A percentile compares a stretch with the other conserved stretches of the same genome.
These are phyloP conservation scores for Chlamydomonas schloesseri DNA, from an alignment of 139 green algal genomes.

Conservation along the genomic window DNA sequence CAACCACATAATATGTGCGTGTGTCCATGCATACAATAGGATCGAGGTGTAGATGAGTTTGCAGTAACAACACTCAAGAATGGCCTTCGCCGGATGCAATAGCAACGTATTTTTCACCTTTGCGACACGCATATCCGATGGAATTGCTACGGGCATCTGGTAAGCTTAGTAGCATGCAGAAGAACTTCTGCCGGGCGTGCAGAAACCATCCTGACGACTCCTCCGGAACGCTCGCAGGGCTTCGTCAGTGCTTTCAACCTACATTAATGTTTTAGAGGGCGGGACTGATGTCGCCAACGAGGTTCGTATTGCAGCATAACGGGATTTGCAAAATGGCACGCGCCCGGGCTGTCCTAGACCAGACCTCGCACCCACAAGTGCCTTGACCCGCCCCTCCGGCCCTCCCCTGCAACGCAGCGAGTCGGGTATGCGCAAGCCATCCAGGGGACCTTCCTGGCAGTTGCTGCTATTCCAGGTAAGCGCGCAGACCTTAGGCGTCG, in stretches of 20 bases:
- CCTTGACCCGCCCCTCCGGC: too few species aligned
- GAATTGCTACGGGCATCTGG: conserved; percentile 58
- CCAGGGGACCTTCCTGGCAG: conserved; percentile 46
- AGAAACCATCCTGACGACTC: too few species aligned
- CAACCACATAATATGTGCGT: too few species aligned
- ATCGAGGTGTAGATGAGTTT: too few species aligned
- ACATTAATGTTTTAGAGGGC: conserved; percentile 44
- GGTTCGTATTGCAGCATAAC: too few species aligned
- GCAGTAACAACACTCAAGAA: too few species aligned
- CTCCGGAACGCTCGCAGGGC: neutral
- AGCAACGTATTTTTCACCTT: conserved; percentile 55
- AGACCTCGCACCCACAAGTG: neutral
- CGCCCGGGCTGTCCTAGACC: too few species aligned
- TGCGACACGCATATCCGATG: conserved; percentile 36
- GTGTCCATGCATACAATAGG: too few species aligned
- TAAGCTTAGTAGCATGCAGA: too few species aligned
- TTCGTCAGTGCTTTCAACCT: conserved; percentile 42
- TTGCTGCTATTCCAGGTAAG: conserved; percentile 44
- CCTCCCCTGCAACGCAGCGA: neutral
- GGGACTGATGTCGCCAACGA: conserved; percentile 43
- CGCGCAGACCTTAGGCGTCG: neutral
- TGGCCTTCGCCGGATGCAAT: conserved; percentile 1
- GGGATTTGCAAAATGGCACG: too few species aligned
- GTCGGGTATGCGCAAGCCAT: conserved; percentile 50
- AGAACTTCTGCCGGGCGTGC: too few species aligned